A percentile compares a stretch with the other conserved stretches of the same genome.
Evolutionary conservation across 1,284 basidiomycete genomes (phyloP).

Genomic region (Kwoniella shivajii): DNA sequence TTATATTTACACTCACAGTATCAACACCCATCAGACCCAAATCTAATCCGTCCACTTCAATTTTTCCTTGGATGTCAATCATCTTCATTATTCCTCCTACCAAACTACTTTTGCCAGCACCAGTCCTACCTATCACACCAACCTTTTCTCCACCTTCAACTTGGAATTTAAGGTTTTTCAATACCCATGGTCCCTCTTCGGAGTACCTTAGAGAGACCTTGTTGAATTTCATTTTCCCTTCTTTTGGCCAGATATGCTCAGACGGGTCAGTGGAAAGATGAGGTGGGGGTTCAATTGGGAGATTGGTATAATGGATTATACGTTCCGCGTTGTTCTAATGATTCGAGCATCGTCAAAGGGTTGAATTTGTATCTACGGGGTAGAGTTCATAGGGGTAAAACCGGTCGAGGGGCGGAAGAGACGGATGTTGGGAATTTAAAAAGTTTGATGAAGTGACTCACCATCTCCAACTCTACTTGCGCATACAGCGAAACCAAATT

Average conservation of each 20-base stretch:
- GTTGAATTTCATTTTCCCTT: slow-evolving; percentile 47
- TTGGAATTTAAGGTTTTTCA: slow-evolving; percentile 43
- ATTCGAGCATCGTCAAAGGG: background rate
- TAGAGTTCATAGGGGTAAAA: background rate
- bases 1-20: slow-evolving; percentile 44
- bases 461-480: slow-evolving; percentile 41
- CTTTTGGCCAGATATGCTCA: slow-evolving; percentile 35
- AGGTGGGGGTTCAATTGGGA: slow-evolving; percentile 31
- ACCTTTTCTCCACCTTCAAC: slow-evolving; percentile 54
- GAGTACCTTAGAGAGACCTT: slow-evolving; percentile 48
- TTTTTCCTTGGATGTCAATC: slow-evolving; percentile 63
- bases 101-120: slow-evolving; percentile 64
- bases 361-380: background rate
- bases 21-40: slow-evolving; percentile 63
- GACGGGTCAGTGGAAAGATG: slow-evolving; percentile 22
- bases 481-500: slow-evolving; percentile 32
- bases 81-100: slow-evolving; percentile 69
- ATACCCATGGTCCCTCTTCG: slow-evolving; percentile 30
- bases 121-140: slow-evolving; percentile 72
- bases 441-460: slow-evolving; percentile 5
- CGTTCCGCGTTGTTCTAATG: slow-evolving; percentile 42
- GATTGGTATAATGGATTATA: slow-evolving; percentile 36
- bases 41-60: slow-evolving; percentile 66
- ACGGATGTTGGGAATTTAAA: background rate
- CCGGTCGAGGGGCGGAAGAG: background rate